These are phyloP conservation scores for Verticillium albo-atrum DNA, from an alignment of 2,329 filamentous ascomycete genomes.

Conservation along the genomic window DNA sequence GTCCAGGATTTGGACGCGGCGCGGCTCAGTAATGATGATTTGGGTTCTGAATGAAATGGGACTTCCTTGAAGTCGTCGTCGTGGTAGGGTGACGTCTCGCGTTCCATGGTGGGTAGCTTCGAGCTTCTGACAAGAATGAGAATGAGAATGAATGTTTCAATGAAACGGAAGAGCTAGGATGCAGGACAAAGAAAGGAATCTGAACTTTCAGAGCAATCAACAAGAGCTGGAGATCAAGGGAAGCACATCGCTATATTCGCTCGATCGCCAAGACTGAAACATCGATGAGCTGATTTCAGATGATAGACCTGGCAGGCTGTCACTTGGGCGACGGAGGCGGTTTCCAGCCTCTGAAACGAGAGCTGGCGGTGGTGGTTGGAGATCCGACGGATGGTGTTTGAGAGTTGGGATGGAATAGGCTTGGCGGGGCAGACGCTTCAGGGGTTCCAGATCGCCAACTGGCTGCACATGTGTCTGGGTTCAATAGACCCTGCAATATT, in stretches of 20 bases:
- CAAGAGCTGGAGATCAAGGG: neutral
- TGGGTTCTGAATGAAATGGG: neutral
- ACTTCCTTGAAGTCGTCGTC: neutral
- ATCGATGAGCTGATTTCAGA: neutral
- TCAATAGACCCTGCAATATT: neutral
- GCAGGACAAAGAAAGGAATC: neutral
- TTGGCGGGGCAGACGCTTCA: neutral
- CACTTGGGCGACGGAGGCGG: neutral
- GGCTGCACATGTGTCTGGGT: neutral
- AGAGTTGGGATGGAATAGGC: neutral
- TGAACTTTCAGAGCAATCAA: neutral
- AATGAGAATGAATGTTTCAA: neutral
- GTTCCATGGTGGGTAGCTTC: neutral
- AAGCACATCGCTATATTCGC: neutral
- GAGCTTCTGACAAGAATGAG: neutral
- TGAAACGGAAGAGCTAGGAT: neutral
- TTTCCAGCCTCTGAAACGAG: neutral
- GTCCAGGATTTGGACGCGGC: slow-evolving; percentile 12
- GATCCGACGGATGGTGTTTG: neutral
- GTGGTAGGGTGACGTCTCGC: neutral
- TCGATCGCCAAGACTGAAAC: neutral
- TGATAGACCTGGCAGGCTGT: neutral
- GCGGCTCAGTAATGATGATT: neutral
- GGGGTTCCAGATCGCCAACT: neutral
- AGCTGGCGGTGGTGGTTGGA: neutral